phyloP scores from a whole-genome alignment of 768 basidiomycete species.

The Mycena indigotica region DNA sequence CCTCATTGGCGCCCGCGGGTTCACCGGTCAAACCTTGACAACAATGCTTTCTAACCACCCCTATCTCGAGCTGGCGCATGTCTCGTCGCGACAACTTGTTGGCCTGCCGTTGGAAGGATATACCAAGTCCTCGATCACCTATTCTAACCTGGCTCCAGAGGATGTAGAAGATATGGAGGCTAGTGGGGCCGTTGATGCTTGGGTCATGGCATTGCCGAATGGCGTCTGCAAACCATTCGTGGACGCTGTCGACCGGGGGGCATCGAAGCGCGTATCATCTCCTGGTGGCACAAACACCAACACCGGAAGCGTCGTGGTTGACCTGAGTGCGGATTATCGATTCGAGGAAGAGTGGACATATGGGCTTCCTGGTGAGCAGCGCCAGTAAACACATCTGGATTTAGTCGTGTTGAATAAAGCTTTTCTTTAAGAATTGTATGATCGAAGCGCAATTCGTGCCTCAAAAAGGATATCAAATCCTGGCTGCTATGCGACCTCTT shows the following conservation, averaged over 20 bases:
- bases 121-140: slow-evolving; percentile 69
- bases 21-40: slow-evolving; percentile 91
- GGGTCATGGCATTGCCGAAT: slow-evolving; percentile 99
- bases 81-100: slow-evolving; percentile 92
- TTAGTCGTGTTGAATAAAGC: slow-evolving; percentile 38
- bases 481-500: slow-evolving; percentile 94
- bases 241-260: slow-evolving; percentile 84
- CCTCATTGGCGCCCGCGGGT: slow-evolving; percentile 94
- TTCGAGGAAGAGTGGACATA: slow-evolving; percentile 97
- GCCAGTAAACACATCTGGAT: slow-evolving; percentile 35
- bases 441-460: slow-evolving; percentile 62
- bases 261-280: slow-evolving; percentile 59
- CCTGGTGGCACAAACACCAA: slow-evolving; percentile 40
- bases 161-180: slow-evolving; percentile 91
- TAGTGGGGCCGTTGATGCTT: slow-evolving; percentile 89
- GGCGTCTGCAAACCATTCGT: slow-evolving; percentile 96
- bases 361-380: slow-evolving; percentile 93
- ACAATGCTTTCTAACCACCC: slow-evolving; percentile 88
- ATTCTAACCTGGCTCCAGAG: slow-evolving; percentile 74
- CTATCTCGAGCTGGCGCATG: slow-evolving; percentile 86
- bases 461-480: slow-evolving; percentile 94
- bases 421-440: slow-evolving; percentile 78
- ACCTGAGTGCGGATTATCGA: slow-evolving; percentile 92
- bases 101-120: slow-evolving; percentile 82
- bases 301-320: slow-evolving; percentile 79